Conservation (phyloP, 2,329 filamentous ascomycete genomes). For the Fusarium algeriense region DNA sequence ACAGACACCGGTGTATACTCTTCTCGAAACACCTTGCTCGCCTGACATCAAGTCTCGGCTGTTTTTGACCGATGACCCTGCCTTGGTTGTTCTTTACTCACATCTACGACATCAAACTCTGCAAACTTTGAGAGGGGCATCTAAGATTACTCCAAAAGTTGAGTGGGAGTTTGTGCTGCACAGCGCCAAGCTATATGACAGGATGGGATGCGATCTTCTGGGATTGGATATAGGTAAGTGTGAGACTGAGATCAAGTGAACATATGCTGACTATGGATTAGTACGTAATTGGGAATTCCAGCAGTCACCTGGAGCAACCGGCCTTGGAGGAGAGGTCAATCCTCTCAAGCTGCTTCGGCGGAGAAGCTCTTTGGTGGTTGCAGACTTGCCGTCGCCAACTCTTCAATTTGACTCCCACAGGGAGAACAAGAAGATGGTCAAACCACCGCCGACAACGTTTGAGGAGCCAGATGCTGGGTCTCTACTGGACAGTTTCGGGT, state of each 20-base stretch:
- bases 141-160: slow-evolving; percentile 79
- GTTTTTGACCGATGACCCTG: slow-evolving; percentile 91
- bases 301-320: slow-evolving; percentile 54
- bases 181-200: slow-evolving; percentile 84
- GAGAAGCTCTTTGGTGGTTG: slow-evolving; percentile 82
- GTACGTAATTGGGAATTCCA: slow-evolving; percentile 88
- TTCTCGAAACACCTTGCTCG: slow-evolving; percentile 76
- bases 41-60: slow-evolving; percentile 80
- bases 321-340: slow-evolving; percentile 66
- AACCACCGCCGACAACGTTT: slow-evolving; percentile 80
- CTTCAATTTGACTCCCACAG: slow-evolving; percentile 58
- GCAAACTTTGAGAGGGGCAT: slow-evolving; percentile 87
- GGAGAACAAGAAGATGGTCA: slow-evolving; percentile 55
- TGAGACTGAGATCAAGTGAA: slow-evolving; percentile 18
- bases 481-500: slow-evolving; percentile 92
- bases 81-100: slow-evolving; percentile 86
- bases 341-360: slow-evolving; percentile 77
- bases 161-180: slow-evolving; percentile 93
- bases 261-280: slow-evolving; percentile 47
- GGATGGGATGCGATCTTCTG: slow-evolving; percentile 93
- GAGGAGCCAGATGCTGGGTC: slow-evolving; percentile 93
- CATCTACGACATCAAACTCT: slow-evolving; percentile 85
- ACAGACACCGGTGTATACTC: slow-evolving; percentile 80
- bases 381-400: slow-evolving; percentile 70
- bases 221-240: slow-evolving; percentile 82